These are phyloP conservation scores for Sodiomyces alkalinus DNA, from an alignment of 2,329 filamentous ascomycete genomes.

Conservation along the genomic window DNA sequence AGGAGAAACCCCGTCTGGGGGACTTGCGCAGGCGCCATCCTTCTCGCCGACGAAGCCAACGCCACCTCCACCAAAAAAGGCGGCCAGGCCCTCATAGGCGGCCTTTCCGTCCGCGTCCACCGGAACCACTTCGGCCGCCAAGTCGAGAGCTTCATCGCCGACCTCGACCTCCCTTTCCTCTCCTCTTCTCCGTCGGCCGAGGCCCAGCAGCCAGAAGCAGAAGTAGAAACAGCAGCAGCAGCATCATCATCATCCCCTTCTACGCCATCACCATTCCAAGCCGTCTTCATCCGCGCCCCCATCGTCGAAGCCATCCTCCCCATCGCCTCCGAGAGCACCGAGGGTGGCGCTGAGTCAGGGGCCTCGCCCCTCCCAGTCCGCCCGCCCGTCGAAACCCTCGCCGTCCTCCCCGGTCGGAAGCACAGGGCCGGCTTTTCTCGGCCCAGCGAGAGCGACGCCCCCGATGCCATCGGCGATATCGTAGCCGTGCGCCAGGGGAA, in stretches of 20 bases:
- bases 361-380: no score
- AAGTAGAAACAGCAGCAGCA: no score
- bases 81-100: conserved; percentile 86
- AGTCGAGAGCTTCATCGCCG: conserved; percentile 75
- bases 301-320: conserved; percentile 72
- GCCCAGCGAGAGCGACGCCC: conserved; percentile 18
- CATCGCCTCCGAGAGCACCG: conserved; percentile 12
- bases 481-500: conserved; percentile 84
- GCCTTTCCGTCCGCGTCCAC: conserved; percentile 78
- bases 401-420: conserved; percentile 29
- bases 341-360: no score
- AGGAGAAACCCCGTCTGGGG: conserved; percentile 80
- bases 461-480: conserved; percentile 63
- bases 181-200: no score
- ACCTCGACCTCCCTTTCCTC: conserved; percentile 60
- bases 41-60: conserved; percentile 78
- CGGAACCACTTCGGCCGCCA: conserved; percentile 93
- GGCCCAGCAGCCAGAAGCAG: not conserved
- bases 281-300: conserved; percentile 87
- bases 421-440: conserved; percentile 16
- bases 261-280: conserved; percentile 46
- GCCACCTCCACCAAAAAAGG: conserved; percentile 59
- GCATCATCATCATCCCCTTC: conserved; percentile 1
- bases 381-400: conserved; percentile 33
- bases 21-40: conserved; percentile 86